These are phyloP conservation scores for Botrytis hyacinthi DNA, from an alignment of 2,329 filamentous ascomycete species.

Conservation along the genomic window DNA sequence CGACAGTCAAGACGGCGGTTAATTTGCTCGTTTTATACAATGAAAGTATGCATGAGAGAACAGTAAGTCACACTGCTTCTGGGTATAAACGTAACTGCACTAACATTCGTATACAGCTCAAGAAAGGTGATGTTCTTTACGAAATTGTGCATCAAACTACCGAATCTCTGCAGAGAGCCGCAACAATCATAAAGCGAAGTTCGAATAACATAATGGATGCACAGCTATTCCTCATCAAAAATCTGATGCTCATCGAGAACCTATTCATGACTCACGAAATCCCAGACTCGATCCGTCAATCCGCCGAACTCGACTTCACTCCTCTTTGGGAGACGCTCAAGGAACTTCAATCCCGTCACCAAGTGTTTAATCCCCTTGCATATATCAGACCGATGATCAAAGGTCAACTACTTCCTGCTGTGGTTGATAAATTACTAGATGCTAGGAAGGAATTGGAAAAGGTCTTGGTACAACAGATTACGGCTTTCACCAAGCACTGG, in stretches of 20 bases:
- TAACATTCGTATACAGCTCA: slow-evolving; percentile 27
- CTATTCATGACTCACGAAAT: slow-evolving; percentile 96
- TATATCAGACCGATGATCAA: slow-evolving; percentile 45
- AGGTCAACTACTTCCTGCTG: slow-evolving; percentile 39
- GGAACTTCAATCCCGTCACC: slow-evolving; percentile 46
- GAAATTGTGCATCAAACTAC: slow-evolving; percentile 90
- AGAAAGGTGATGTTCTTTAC: slow-evolving; percentile 59
- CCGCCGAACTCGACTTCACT: slow-evolving; percentile 57
- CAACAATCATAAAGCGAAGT: slow-evolving; percentile 65
- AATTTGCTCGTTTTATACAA: slow-evolving; percentile 62
- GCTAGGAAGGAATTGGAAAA: slow-evolving; percentile 65
- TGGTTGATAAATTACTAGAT: slow-evolving; percentile 49
- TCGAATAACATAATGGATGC: slow-evolving; percentile 63
- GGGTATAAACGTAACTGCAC: slow-evolving; percentile 20
- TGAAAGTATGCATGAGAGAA: slow-evolving; percentile 37
- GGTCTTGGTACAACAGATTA: slow-evolving; percentile 60
- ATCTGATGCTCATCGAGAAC: slow-evolving; percentile 91
- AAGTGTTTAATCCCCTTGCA: slow-evolving; percentile 54
- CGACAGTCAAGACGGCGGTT: slow-evolving; percentile 56
- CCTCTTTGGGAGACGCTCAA: slow-evolving; percentile 62
- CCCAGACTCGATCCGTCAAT: slow-evolving; percentile 57
- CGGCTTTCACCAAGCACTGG: slow-evolving; percentile 60
- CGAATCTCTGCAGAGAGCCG: slow-evolving; percentile 74
- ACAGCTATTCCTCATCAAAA: slow-evolving; percentile 91
- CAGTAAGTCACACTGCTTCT: slow-evolving; percentile 29